These are phyloP conservation scores for Phylloporus sp. DNA, from an alignment of 768 basidiomycete genomes.

Conservation along the genomic window DNA sequence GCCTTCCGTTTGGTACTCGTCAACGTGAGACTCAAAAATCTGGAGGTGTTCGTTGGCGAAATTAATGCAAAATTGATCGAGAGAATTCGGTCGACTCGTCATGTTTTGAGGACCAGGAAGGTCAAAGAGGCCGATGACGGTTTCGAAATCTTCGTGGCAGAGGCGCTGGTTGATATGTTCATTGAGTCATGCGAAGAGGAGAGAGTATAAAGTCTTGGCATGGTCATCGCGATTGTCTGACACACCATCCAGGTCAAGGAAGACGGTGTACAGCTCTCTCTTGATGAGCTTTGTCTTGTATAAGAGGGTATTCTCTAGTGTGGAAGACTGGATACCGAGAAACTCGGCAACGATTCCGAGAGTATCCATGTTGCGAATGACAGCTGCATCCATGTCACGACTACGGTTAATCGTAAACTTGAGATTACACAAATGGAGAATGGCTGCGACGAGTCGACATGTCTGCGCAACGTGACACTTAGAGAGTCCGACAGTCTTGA, in stretches of 20 bases:
- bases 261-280: conserved; percentile 95
- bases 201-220: conserved; percentile 87
- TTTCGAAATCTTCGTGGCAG: conserved; percentile 87
- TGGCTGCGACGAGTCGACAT: conserved; percentile 91
- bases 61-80: conserved; percentile 96
- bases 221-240: conserved; percentile 92
- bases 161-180: conserved; percentile 95
- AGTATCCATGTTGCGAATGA: conserved; percentile 80
- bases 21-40: conserved; percentile 76
- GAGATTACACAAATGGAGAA: conserved; percentile 94
- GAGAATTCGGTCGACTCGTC: conserved; percentile 80
- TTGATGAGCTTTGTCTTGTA: conserved; percentile 92
- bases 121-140: conserved; percentile 92
- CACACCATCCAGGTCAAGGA: conserved; percentile 93
- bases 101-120: conserved; percentile 92
- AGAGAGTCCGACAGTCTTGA: no score
- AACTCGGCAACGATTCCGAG: conserved; percentile 88
- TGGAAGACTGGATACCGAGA: conserved; percentile 70
- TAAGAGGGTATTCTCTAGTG: conserved; percentile 76
- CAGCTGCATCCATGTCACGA: conserved; percentile 88
- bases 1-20: conserved; percentile 82
- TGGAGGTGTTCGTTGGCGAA: conserved; percentile 92
- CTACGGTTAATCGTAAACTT: conserved; percentile 83
- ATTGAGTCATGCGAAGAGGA: conserved; percentile 94
- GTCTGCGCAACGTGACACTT: conserved; percentile 94